Percentiles rank a stretch among this genome's conserved stretches.
These are phyloP conservation scores for Boletus rubescentipes DNA, from an alignment of 768 basidiomycete species.

Conservation along the genomic window DNA sequence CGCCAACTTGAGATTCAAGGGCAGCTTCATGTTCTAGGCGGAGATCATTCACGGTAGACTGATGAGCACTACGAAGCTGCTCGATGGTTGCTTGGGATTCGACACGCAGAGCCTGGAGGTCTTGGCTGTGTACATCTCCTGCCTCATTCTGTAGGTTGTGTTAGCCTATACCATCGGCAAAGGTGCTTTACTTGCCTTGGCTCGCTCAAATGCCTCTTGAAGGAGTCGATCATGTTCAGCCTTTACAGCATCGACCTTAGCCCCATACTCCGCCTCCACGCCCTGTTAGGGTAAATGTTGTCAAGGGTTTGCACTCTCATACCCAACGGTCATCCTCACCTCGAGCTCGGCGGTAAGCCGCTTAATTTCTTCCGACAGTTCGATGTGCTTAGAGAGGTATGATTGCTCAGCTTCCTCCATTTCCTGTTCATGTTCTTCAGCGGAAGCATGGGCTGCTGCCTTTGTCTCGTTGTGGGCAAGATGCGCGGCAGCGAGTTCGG, in stretches of 20 bases:
- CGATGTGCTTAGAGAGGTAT: conserved; percentile 48
- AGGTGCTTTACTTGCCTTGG: conserved; percentile 53
- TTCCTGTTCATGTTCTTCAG: conserved; percentile 46
- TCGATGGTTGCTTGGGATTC: conserved; percentile 65
- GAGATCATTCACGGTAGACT: conserved; percentile 57
- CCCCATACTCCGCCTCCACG: conserved; percentile 67
- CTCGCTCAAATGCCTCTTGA: conserved; percentile 70
- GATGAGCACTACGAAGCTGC: conserved; percentile 65
- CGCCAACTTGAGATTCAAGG: conserved; percentile 55
- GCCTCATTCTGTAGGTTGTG: conserved; percentile 59
- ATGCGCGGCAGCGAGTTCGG: conserved; percentile 44
- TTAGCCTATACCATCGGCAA: conserved; percentile 6
- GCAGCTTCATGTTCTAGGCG: conserved; percentile 62
- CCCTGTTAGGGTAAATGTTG: conserved; percentile 39
- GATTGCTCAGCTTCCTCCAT: conserved; percentile 54
- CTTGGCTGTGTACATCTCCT: conserved; percentile 62
- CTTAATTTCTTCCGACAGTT: conserved; percentile 54
- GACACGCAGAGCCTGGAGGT: conserved; percentile 68
- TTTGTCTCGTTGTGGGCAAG: conserved; percentile 50
- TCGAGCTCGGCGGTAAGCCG: conserved; percentile 61
- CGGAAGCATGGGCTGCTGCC: conserved; percentile 42
- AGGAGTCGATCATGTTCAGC: conserved; percentile 61
- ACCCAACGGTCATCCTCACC: conserved; percentile 39
- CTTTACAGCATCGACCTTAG: conserved; percentile 64
- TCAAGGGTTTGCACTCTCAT: background rate